Evolutionary conservation across 306 rosid genomes (phyloP).

Genomic region (Luffa acutangula): DNA sequence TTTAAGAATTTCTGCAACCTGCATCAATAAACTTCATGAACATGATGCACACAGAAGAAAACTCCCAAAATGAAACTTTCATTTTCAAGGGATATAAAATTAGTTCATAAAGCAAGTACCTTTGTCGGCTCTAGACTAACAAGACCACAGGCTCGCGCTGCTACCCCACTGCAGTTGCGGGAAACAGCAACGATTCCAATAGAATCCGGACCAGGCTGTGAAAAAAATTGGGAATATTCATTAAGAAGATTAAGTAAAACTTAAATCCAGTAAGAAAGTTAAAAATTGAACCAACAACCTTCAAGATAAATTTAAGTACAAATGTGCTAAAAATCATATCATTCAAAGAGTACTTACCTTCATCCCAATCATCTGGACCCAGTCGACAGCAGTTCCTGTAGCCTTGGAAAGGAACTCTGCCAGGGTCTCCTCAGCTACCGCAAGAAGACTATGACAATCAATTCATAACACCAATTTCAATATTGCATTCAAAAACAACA

Average conservation of each 20-base stretch:
- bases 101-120: constrained; percentile 25
- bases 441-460: constrained; percentile 51
- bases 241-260: not conserved
- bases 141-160: constrained; percentile 99
- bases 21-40: not conserved
- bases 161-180: constrained; percentile 92
- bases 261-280: not conserved
- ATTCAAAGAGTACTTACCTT: constrained; percentile 35
- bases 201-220: constrained; percentile 99
- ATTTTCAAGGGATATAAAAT: not conserved
- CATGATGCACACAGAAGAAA: not conserved
- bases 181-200: constrained; percentile 99
- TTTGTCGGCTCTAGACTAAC: constrained; percentile 97
- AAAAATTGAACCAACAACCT: not conserved
- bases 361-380: constrained; percentile 99
- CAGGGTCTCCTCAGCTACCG: constrained; percentile 99
- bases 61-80: not conserved
- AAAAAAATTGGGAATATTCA: not conserved
- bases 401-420: constrained; percentile 99
- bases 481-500: not conserved
- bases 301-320: not conserved
- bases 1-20: constrained; percentile 96
- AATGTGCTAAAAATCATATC: not conserved
- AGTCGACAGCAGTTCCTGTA: constrained; percentile 99
- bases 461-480: not conserved